Evolutionary conservation across 768 basidiomycete species (phyloP).

Genomic region (Boletus rufocinnamomeus): DNA sequence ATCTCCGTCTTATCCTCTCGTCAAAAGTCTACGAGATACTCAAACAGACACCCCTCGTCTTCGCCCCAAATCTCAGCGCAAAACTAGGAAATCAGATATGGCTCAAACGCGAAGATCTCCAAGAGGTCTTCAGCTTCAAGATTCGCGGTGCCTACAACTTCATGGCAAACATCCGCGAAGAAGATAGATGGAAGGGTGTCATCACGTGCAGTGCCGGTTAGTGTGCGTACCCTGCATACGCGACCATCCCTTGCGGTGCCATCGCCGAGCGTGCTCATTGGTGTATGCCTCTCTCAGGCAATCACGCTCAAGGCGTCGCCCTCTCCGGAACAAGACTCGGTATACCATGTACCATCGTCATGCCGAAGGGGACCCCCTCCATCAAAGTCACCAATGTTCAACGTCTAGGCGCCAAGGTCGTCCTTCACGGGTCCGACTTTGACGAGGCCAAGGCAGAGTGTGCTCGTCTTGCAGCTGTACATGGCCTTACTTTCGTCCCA

Average conservation of each 20-base stretch:
- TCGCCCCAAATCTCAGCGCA: constrained; percentile 82
- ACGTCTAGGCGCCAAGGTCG: constrained; percentile 93
- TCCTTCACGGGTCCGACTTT: constrained; percentile 90
- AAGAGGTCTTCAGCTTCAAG: constrained; percentile 99
- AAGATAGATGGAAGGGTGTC: constrained; percentile 97
- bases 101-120: constrained; percentile 96
- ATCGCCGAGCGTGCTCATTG: background rate
- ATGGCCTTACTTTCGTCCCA: constrained; percentile 88
- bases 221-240: constrained; percentile 51
- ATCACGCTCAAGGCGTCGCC: constrained; percentile 98
- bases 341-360: constrained; percentile 98
- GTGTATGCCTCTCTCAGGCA: constrained; percentile 55
- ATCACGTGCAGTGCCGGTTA: constrained; percentile 97
- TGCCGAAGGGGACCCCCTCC: constrained; percentile 92
- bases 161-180: constrained; percentile 85
- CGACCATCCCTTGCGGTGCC: constrained; percentile 3
- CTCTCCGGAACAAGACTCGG: constrained; percentile 85
- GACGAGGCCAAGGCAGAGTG: constrained; percentile 97
- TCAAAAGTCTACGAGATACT: constrained; percentile 89
- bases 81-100: constrained; percentile 92
- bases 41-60: constrained; percentile 87
- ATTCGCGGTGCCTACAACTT: constrained; percentile 98
- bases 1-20: constrained; percentile 85
- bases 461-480: constrained; percentile 71
- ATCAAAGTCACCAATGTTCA: constrained; percentile 97